Evolutionary conservation across 306 rosid species (phyloP), one percentile per base, ranked within the genome.

Genomic region (Crotalaria pallida): DNA sequence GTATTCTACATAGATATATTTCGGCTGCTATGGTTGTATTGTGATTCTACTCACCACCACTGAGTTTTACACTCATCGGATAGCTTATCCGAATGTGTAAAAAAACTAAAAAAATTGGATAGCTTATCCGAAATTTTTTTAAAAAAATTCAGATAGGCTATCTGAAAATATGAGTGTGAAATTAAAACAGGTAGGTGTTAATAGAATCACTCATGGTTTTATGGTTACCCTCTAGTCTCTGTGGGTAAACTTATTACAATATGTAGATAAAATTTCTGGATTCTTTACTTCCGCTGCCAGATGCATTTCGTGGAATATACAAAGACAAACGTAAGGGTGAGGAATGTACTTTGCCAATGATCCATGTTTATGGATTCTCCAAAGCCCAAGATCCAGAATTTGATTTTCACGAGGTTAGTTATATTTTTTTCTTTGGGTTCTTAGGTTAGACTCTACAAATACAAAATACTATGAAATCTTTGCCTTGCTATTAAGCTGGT

Each of bases 301-400:
- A 90, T 83, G 83, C 94, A 71, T 90, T 93, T 74, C 63, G 85
- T 34, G 97, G 98, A 78, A 78, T 88, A 79, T 86, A 87, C 73
- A 72, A 77, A 79, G 77, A 82, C 31, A 85, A 83, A 71, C 77
- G 89, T 31, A 50, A 51, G 65, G 82, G 74, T 71, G 72, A 36
- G 26, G 82, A 87, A 40, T 79, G 76, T n/a, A 65, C 69, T 23
- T 75, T 84, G n/a, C 98, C 98, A 5, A 73, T 11, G 80, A 90
- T 93, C 76, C 97, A 88, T 74, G 94, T 90, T 72, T 93, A 90
- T 65, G 98, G 97, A 79, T 93, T 93, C 87, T 90, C 98, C 78
- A 93, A 87, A 84, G 96, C 98, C 6, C 80, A 44, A 60, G 98
- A 93, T 85, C 98, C 98, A 15, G 98, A 93, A 78, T 93, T 93